These are phyloP conservation scores for Perkinsus chesapeaki DNA, from an alignment of 169 alveolate genomes.

Conservation along the genomic window DNA sequence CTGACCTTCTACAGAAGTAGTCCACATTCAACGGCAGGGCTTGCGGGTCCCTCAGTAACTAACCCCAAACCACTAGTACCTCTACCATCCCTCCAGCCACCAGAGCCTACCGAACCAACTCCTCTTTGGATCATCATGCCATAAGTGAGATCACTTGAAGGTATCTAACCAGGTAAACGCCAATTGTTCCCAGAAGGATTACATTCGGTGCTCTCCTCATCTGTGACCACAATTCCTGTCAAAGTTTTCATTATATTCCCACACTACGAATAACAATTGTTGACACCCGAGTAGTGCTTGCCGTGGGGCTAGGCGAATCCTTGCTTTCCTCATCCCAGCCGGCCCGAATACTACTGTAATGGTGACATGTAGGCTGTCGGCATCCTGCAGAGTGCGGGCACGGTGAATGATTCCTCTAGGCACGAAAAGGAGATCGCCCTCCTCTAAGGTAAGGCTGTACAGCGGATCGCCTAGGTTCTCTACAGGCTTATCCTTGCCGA, in stretches of 20 bases:
- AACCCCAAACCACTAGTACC: background rate
- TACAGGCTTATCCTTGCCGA: background rate
- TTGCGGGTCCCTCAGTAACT: background rate
- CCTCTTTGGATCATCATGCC: background rate
- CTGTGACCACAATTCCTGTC: too few species aligned
- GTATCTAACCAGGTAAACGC: background rate
- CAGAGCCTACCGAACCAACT: background rate
- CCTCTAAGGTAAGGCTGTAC: background rate
- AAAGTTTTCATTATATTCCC: too few species aligned
- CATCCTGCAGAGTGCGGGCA: background rate
- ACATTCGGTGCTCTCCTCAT: too few species aligned
- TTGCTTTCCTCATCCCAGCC: background rate
- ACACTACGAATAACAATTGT: too few species aligned
- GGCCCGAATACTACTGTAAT: background rate
- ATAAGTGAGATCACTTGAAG: background rate
- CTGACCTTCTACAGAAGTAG: background rate
- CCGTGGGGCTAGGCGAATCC: background rate
- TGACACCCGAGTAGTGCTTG: too few species aligned
- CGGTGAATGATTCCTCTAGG: background rate
- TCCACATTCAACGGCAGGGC: background rate
- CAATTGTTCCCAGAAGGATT: background rate
- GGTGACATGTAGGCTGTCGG: background rate
- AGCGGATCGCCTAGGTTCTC: background rate
- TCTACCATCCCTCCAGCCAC: background rate
- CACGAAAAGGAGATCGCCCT: background rate